Base-by-base conservation (phyloP, 2,329 filamentous ascomycete genomes). In the Dactylellina sp. region DNA sequence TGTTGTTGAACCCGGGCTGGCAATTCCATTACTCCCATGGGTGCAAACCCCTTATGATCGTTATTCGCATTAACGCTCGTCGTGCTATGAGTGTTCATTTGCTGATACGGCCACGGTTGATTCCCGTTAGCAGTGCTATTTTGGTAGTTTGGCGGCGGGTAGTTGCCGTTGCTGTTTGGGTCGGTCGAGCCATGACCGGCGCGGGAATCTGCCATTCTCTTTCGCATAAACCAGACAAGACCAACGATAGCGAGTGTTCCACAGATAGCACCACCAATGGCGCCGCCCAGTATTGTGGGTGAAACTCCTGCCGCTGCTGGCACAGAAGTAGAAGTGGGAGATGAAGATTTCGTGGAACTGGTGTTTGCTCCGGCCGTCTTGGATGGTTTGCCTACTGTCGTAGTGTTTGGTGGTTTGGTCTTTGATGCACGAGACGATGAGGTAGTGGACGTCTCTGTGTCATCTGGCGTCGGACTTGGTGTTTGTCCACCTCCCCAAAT, bases 211-310 rank as follows among this genome's bases (percentile, higher is more conserved):
- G 55, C 53, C 61, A 66, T 74, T 25, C 61, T 49, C 47, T 42
- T 74, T 25, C 55, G 47, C 61, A 74, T 61, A 49, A 74, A 66
- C 61, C 53, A 66, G 20, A 74, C 20, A 22, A 61, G 14, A 7
- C 70, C 70, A 18, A 74, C 70, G 32, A 74, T 61, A 18, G 61
- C 70, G 12, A 74, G 70, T 7, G 70, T 74, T 35, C 61, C 70
- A 11, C n/a, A 40, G 11, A 74, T 44, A 3, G 70, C 42, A 11
- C 70, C 70, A 2, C 70, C 70, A 37, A 74, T 66, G 1, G 70
- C 70, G 1, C 70, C 61, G 7, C 61, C 70, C 11, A 74, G 55
- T 12, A 62, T 35, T 0, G 53, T 39, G 6, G 47, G 25, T 0
- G 61, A 66, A 6, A 66, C 42, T 18, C 53, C 55, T 11, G 47